phyloP scores from a whole-genome alignment of 2,329 filamentous ascomycete genomes.

The Moelleriella libera region DNA sequence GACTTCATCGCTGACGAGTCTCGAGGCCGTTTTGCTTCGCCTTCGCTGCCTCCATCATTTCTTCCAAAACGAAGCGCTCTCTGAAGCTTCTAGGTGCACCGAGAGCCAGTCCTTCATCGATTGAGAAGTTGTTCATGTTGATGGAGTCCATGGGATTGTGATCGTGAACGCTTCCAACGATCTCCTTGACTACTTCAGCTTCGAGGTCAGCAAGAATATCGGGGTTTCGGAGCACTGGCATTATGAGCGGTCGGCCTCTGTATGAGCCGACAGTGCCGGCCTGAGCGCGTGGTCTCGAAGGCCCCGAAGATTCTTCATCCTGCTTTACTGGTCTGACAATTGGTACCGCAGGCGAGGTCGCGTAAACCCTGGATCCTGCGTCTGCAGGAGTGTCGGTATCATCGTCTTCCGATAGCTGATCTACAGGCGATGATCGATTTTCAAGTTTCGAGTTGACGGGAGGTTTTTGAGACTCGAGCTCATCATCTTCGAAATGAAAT shows the following conservation, averaged over 20 bases:
- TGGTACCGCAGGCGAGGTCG: slow-evolving; percentile 29
- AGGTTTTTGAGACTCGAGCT: slow-evolving; percentile 13
- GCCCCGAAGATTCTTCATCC: slow-evolving; percentile 13
- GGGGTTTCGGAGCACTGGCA: slow-evolving; percentile 35
- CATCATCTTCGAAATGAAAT: slow-evolving; percentile 29
- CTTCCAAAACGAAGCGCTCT: slow-evolving; percentile 34
- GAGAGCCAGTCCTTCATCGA: slow-evolving; percentile 22
- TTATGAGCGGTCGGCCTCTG: slow-evolving; percentile 35
- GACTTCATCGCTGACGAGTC: slow-evolving; percentile 6
- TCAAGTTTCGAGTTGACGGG: background rate
- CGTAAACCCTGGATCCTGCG: slow-evolving; percentile 14
- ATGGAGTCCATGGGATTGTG: slow-evolving; percentile 25
- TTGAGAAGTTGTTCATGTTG: slow-evolving; percentile 7
- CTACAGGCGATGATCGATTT: slow-evolving; percentile 10
- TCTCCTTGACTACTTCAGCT: slow-evolving; percentile 33
- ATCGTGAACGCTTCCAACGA: slow-evolving; percentile 40
- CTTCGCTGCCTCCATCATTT: slow-evolving; percentile 20
- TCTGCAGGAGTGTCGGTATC: background rate
- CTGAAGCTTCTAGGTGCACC: slow-evolving; percentile 32
- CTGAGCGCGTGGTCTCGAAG: slow-evolving; percentile 18
- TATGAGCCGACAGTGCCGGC: slow-evolving; percentile 37
- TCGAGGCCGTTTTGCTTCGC: slow-evolving; percentile 4
- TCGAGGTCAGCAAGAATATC: slow-evolving; percentile 33
- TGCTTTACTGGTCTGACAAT: slow-evolving; percentile 10
- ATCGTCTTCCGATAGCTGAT: slow-evolving; percentile 9